A percentile compares a stretch with the other conserved stretches of the same genome.
Conservation (phyloP, 2,329 filamentous ascomycete species). For the Ceratocystis harringtonii region DNA sequence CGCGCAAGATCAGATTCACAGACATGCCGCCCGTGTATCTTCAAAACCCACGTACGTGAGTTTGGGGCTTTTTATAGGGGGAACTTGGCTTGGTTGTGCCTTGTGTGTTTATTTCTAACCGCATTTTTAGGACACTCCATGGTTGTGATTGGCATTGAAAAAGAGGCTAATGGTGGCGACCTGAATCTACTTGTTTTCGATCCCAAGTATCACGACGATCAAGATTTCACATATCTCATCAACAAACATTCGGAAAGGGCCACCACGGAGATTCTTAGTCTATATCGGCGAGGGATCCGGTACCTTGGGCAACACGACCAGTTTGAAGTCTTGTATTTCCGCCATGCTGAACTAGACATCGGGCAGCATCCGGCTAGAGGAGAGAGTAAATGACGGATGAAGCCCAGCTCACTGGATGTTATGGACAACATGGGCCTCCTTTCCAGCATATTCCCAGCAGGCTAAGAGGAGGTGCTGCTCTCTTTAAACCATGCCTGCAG, state of each 20-base stretch:
- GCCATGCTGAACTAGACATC: neutral
- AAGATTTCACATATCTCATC: conserved; percentile 9
- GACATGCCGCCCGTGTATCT: conserved; percentile 73
- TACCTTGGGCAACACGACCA: conserved; percentile 57
- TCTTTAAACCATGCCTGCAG: conserved; percentile 64
- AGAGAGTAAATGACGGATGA: neutral
- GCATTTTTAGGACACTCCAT: conserved; percentile 56
- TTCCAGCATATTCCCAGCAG: neutral
- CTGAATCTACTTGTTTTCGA: conserved; percentile 74
- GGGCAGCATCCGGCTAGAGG: conserved; percentile 21
- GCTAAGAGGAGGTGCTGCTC: conserved; percentile 18
- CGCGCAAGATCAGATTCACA: conserved; percentile 53
- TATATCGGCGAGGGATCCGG: conserved; percentile 54
- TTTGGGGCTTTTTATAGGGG: neutral
- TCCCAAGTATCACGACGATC: conserved; percentile 30
- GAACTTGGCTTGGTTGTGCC: neutral
- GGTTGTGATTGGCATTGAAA: conserved; percentile 77
- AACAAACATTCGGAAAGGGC: neutral
- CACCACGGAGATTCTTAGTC: conserved; percentile 43
- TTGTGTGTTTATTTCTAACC: neutral
- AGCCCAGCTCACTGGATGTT: neutral
- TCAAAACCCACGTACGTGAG: conserved; percentile 61
- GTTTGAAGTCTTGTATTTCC: conserved; percentile 65
- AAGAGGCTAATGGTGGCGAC: conserved; percentile 44
- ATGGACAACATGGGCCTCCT: neutral